Evolutionary conservation across 1,139 yeast genomes (phyloP), one percentile per base, ranked within the genome.

Genomic region (Yamadazyma aaseri): DNA sequence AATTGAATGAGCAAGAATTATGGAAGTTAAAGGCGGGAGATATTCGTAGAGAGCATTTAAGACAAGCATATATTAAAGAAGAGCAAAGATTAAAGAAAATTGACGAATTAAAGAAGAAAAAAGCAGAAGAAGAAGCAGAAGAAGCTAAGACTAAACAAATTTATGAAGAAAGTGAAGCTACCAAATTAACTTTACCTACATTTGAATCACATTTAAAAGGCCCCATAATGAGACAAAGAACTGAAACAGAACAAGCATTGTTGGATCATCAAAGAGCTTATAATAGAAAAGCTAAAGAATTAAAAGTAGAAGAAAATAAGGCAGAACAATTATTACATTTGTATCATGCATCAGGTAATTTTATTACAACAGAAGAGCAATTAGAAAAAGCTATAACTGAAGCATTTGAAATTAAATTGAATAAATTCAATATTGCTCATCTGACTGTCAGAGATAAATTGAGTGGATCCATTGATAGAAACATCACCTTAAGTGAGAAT

Each of bases 171-270:
- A 65, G 79, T 5, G 71, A 67, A 39, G 80, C 87, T 14, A 72
- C 80, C 29, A 63, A 65, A 48, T 72, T 83, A 49, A 85, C 96
- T 2, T 69, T 86, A 34, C 96, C 96, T 29, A 85, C 96, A 2
- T 69, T 89, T 43, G 90, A 84, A 49, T 70, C 76, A 27, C 71
- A 82, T 45, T 64, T 84, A 44, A 56, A 74, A 24, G 86, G 86
- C 3, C 85, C 90, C 12, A 63, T 87, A 41, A 76, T 89, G 68
- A 73, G 83, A 53, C 74, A 65, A 34, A 73, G 96, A 57, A 82
- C 95, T 0, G 67, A 64, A 22, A 89, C 79, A 50, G 94, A 87
- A 55, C 55, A 57, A 28, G 68, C 66, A 34, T 53, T 71, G 27
- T 57, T 82, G 40, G 47, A 55, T 28, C 71, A 76, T 48, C 64